Base-by-base conservation (phyloP, 192 early-diverging fungal genomes). In the Cladochytrium replicatum region DNA sequence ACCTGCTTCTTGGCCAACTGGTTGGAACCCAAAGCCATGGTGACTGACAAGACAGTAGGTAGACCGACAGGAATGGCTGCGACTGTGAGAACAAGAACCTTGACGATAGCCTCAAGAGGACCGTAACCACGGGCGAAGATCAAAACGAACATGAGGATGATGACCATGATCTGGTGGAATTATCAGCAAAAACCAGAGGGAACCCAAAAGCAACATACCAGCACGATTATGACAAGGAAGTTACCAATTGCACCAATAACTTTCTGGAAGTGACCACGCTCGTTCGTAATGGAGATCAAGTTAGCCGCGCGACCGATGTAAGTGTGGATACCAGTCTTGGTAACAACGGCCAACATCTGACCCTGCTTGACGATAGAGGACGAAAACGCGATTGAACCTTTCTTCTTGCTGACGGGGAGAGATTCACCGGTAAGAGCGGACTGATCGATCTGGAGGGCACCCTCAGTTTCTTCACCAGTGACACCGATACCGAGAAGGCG, bases 211-310 rank as follows among this genome's bases (percentile, higher is more conserved):
- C 8, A 48, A 5, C 31, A 54, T 50, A 60, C 52, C 15, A 63
- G 13, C 32, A 56, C 88, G 57, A 91, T 84, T 51, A 83, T 67
- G 34, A 96, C 83, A 32, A 96, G 70, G 54, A 93, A 92, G 71
- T 93, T 90, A 19, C 93, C 93, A 52, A 96, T 93, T 44, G 75
- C 66, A 62, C 84, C 87, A 74, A 93, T 84, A 43, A 93, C 77
- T 69, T 93, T 96, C 60, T 96, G 93, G 74, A 96, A 96, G 65
- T 96, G 93, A 46, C 93, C 93, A 65, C 86, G 77, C 60, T 96
- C 93, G 44, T 79, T 78, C 42, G 91, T 93, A 48, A 88, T 86
- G 8, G 87, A 82, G 64, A 93, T 93, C 50, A 96, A 64, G 66
- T 86, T 88, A 24, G 92, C 90, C 3, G 92, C 89, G 47, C 92